Percentiles rank a stretch among this genome's conserved stretches.
phyloP scores from a whole-genome alignment of 2,329 filamentous ascomycete genomes.

The Aspergillus neotritici region DNA sequence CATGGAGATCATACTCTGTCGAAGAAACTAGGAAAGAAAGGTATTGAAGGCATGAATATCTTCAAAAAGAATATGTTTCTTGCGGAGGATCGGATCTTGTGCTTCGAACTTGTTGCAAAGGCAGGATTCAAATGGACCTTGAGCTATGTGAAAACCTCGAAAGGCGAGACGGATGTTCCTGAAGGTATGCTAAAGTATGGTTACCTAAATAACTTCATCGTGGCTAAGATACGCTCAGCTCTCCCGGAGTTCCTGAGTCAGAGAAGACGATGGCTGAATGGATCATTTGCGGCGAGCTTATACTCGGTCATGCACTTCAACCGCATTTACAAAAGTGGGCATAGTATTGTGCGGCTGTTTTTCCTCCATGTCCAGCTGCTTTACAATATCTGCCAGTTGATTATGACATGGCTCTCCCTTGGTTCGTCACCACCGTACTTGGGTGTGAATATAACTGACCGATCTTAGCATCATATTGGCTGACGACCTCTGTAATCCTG shows the following conservation, averaged over 20 bases:
- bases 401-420: slow-evolving; percentile 86
- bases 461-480: slow-evolving; percentile 93
- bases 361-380: slow-evolving; percentile 95
- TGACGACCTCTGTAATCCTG: slow-evolving; percentile 98
- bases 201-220: no score
- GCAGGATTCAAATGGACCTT: slow-evolving; percentile 98
- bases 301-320: slow-evolving; percentile 98
- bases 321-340: slow-evolving; percentile 96
- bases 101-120: slow-evolving; percentile 98
- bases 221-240: no score
- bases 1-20: slow-evolving; percentile 97
- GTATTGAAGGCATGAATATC: slow-evolving; percentile 99
- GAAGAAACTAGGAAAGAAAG: slow-evolving; percentile 93
- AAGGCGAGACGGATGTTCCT: slow-evolving; percentile 97
- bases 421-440: no score
- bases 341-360: slow-evolving; percentile 97
- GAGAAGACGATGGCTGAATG: slow-evolving; percentile 97
- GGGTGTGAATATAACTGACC: no score
- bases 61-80: slow-evolving; percentile 99
- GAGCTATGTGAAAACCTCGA: slow-evolving; percentile 97
- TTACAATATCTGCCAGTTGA: slow-evolving; percentile 84
- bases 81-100: slow-evolving; percentile 99
- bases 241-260: slow-evolving; percentile 98
- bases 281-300: slow-evolving; percentile 93
- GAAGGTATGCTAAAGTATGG: slow-evolving; percentile 91